phyloP scores from a whole-genome alignment of 2,329 filamentous ascomycete genomes.

The Tolypocladium paradoxum region DNA sequence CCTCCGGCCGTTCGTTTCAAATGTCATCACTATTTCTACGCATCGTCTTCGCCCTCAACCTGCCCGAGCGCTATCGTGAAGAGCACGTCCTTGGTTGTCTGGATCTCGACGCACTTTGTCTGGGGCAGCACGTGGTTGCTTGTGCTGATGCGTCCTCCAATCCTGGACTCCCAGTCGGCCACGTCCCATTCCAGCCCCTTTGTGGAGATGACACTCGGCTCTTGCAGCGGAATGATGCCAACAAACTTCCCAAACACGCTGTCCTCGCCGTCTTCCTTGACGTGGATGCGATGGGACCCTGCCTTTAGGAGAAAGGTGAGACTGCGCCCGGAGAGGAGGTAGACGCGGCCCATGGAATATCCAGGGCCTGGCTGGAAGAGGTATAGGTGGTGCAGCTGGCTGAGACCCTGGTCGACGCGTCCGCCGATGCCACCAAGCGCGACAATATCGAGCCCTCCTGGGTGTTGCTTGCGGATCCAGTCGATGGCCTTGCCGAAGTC shows the following conservation, averaged over 20 bases:
- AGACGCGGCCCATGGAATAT: conserved; percentile 50
- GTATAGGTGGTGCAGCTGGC: conserved; percentile 78
- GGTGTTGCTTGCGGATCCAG: conserved; percentile 36
- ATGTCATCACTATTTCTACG: conserved; percentile 6
- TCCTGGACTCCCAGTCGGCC: conserved; percentile 63
- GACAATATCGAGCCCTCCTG: conserved; percentile 50
- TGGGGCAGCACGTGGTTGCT: conserved; percentile 63
- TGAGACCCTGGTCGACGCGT: conserved; percentile 84
- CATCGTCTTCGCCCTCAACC: conserved; percentile 23
- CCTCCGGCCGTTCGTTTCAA: not conserved
- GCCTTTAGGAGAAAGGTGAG: conserved; percentile 70
- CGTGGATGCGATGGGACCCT: conserved; percentile 57
- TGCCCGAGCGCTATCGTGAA: conserved; percentile 60
- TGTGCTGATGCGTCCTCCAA: conserved; percentile 65
- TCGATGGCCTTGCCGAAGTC: conserved; percentile 79
- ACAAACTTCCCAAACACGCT: conserved; percentile 64
- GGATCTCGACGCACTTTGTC: conserved; percentile 49
- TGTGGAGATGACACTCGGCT: conserved; percentile 68
- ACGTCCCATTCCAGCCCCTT: conserved; percentile 88
- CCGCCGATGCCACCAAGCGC: conserved; percentile 79
- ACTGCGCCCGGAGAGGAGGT: conserved; percentile 70
- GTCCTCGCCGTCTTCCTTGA: conserved; percentile 37
- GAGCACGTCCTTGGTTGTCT: conserved; percentile 53
- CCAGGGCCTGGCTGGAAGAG: conserved; percentile 42
- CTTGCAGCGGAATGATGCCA: conserved; percentile 76